phyloP scores from a whole-genome alignment of 75 land plant species.

The Selaginella moellendorffii region DNA sequence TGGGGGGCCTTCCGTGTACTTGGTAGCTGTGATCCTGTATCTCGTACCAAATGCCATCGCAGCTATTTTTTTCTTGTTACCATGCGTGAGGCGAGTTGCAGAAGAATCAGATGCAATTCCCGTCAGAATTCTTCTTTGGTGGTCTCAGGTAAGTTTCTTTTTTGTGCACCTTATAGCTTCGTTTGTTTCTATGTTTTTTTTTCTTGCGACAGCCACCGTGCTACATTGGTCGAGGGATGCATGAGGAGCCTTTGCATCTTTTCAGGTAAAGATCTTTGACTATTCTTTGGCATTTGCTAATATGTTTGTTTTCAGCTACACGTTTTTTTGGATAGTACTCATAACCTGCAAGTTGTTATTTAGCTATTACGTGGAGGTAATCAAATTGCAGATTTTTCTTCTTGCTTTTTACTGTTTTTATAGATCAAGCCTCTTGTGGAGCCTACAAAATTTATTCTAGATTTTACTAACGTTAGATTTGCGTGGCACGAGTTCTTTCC shows the following conservation, averaged over 20 bases:
- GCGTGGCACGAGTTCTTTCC: conserved; percentile 78
- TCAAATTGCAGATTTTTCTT: not conserved
- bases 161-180: no score
- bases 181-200: no score
- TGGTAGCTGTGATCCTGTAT: not conserved
- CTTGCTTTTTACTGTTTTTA: not conserved
- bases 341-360: not conserved
- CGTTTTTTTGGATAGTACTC: not conserved
- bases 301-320: not conserved
- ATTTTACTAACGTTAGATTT: conserved; percentile 33
- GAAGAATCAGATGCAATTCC: not conserved
- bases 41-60: not conserved
- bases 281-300: not conserved
- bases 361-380: conserved; percentile 11
- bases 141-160: conserved; percentile 1
- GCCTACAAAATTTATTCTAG: conserved; percentile 76
- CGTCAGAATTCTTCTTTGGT: conserved; percentile 2
- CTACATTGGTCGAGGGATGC: conserved; percentile 94
- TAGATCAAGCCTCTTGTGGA: conserved; percentile 87
- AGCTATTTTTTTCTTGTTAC: not conserved
- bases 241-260: conserved; percentile 70
- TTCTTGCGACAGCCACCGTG: conserved; percentile 87
- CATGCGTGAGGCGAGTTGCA: not conserved
- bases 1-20: conserved; percentile 4
- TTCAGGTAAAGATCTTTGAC: conserved; percentile 43